Evolutionary conservation across 1,284 basidiomycete genomes (phyloP), one percentile per base, ranked within the genome.

Genomic region (Ceratobasidium theobromae): DNA sequence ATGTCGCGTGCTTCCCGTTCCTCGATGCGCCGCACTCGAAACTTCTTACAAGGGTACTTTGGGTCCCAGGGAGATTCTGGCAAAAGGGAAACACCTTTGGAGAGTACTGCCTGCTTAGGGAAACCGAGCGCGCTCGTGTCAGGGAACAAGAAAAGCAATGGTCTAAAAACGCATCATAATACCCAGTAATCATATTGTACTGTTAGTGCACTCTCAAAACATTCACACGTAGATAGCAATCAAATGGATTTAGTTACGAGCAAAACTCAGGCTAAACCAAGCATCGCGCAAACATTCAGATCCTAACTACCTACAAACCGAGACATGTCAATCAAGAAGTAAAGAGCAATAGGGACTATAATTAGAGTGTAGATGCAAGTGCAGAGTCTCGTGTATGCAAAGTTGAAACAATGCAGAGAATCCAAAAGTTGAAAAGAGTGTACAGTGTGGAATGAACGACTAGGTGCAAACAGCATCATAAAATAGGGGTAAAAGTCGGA

Each of bases 11-110:
- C 77, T 77, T 79, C 28, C 84, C 86, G 4, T 95, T 95, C 81
- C 80, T 98, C 66, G 93, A 97, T 75, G 82, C 85, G 2, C 78
- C 80, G n/a, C 81, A 86, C 72, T 93, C 92, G 1, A 80, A 83
- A 49, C 75, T 86, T 69, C 77, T 92, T 71, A 87, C 88, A 38
- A 81, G 94, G 55, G 81, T 84, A 32, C 77, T 96, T 66, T 95
- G 90, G 86, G 75, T 90, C 54, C 94, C 93, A 3, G 84, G 86
- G 5, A 75, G 79, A 43, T 76, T 77, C 66, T 92, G 89, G 89
- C 82, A 84, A 33, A 67, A 71, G 3, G 74, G 74, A 9, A 77
- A 80, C 67, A 71, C 74, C 6, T 82, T 77, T 70, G 81, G 81
- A 11, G 78, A 82, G 67, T 82, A 82, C 71, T 81, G 80, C 71